Conservation (phyloP, 78 protist genomes). For the Speleostelium caveatum region DNA sequence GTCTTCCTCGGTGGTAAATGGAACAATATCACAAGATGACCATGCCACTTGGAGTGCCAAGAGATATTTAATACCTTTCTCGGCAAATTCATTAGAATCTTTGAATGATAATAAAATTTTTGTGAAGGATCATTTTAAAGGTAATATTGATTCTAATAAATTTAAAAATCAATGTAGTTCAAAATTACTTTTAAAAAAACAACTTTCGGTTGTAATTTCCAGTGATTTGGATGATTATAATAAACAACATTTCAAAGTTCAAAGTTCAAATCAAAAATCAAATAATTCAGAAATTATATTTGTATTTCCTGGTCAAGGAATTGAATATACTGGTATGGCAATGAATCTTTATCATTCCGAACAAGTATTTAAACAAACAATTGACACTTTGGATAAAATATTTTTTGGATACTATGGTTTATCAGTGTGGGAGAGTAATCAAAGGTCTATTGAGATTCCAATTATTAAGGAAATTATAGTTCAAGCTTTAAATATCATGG, state of each 20-base stretch:
- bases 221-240: conserved; percentile 28
- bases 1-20: too few species aligned
- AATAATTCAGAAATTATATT: neutral
- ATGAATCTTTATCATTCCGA: neutral
- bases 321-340: neutral
- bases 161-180: neutral
- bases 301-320: conserved; percentile 19
- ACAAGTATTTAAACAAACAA: neutral
- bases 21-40: too few species aligned
- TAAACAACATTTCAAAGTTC: too few species aligned
- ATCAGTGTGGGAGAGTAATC: neutral
- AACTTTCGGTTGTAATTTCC: neutral
- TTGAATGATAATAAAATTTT: neutral
- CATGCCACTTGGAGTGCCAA: too few species aligned
- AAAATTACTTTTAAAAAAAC: neutral
- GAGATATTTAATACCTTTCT: conserved; percentile 19
- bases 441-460: neutral
- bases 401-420: conserved; percentile 2
- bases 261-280: neutral
- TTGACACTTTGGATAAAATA: neutral
- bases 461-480: neutral
- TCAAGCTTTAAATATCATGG: neutral
- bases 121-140: neutral
- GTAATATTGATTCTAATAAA: neutral
- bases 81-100: neutral